Base-by-base conservation (phyloP, 805 yeast species). In the Blastobotrys parvus region DNA sequence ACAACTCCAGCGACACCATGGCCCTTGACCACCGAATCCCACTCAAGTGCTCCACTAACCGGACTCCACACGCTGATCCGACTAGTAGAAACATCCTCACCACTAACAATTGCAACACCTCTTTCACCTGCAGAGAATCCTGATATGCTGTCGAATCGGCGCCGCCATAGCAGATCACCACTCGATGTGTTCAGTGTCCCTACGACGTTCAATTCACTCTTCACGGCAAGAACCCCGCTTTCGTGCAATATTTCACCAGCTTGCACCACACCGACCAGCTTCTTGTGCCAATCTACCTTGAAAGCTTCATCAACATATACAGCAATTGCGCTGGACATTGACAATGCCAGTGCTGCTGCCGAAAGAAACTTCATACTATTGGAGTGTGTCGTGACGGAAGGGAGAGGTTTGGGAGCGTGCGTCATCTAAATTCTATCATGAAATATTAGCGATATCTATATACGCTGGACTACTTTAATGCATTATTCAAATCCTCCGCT, bases 251-350 rank as follows among this genome's bases (percentile, higher is more conserved):
- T 19, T 27, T 18, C 18, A 18, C 15, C 23, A 3, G 25, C 39
- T 17, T 42, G 36, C 3, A 38, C 47, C 1, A 57, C 49, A 25
- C 68, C 68, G 4, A 62, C 29, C 2, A 47, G 44, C 4, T 46
- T 45, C 5, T 38, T 20, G 11, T 51, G 58, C 65, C 66, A 61
- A 48, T 64, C 68, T 8, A 57, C 53, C 2, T 35, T 34, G 37
- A 46, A 57, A 3, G 62, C 66, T 35, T 62, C 65, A 35, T 63
- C 67, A 3, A 50, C 46, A 42, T 50, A 63, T 20, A 62, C 63
- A 2, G 64, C 65, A 10, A 17, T 29, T 16, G 41, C 41, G 19
- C 29, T 6, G 15, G 21, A 34, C 20, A 34, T 19, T 34, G 36
- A 34, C 36, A 34, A 19, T n/a, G 22, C 36, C 10, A 25, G 29